Evolutionary conservation across 805 yeast species (phyloP), one percentile per base, ranked within the genome.

Genomic region (Candida takata): DNA sequence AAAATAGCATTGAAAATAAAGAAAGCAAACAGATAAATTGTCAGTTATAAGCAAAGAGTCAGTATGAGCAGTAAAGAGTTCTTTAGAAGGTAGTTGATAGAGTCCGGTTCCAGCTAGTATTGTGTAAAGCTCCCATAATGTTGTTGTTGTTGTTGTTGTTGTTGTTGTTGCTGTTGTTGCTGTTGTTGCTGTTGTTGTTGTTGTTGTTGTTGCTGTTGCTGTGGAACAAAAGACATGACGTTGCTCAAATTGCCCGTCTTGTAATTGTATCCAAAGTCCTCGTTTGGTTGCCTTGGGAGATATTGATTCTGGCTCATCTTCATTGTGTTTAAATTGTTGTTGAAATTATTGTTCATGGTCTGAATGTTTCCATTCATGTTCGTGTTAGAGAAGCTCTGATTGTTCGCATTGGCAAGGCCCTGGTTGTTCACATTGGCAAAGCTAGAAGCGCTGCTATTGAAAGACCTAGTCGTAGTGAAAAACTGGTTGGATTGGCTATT

Each of bases 211-310:
- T n/a, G n/a, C 14, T 16, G 24, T n/a, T 28, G 33, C 24, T 28
- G 33, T 17, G 37, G 37, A 11, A 29, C 20, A 29, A 34, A 34
- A 7, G 37, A 15, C 16, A 10, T 29, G 9, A 34, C 37, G 18
- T 28, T 29, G 7, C 16, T 17, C 14, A 34, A 7, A 17, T 28
- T 29, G 25, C 29, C 24, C 10, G 29, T 13, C 15, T 20, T 24
- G 24, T 20, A 29, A n/a, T 25, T 34, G 26, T 20, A 24, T 9
- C 16, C 31, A 16, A 7, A 12, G 27, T 24, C n/a, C n/a, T 24
- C n/a, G n/a, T 12, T 11, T 12, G 3, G 6, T 7, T 13, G 27
- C 14, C 7, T 24, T 24, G 9, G n/a, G n/a, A 6, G 14, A 12
- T 24, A 13, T 24, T 13, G 14, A 24, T 7, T 24, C 8, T 13